Base-by-base conservation (phyloP, 2,329 filamentous ascomycete species). In the Ophiostoma sp. region DNA sequence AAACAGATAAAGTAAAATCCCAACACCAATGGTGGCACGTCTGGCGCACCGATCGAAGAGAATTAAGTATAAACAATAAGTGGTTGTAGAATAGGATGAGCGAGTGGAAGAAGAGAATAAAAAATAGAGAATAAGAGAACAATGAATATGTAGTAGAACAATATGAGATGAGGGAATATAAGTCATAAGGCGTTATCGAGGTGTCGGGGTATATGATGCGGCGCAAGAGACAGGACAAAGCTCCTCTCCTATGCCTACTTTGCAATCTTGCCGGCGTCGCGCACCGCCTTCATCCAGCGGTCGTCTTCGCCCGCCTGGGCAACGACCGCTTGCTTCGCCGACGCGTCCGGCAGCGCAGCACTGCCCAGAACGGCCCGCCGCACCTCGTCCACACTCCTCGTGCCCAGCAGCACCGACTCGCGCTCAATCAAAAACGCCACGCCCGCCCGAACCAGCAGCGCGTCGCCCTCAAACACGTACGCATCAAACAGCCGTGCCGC, bases 391-490 rank as follows among this genome's bases (percentile, higher is more conserved):
- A 77, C 73, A 2, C 77, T 81, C 72, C 78, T 80, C 11, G 81
- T 78, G 8, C 80, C 79, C 0, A 87, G 78, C 2, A 87, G 76
- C 1, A 79, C 75, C 77, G 83, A 83, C 73, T 87, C 84, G 18
- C 79, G 79, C 42, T 80, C 79, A 5, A 85, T 73, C 27, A 95
- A 76, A 18, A 91, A 80, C 0, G 89, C 91, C 0, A 93, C 87
- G 0, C 86, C 89, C 1, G 89, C 89, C 0, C 90, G 81, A 6
- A 94, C 84, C 0, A 93, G 79, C 1, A 91, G 81, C 0, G 85
- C 81, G 72, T 96, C 92, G 40, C 91, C 90, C 75, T 96, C 92
- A 72, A 96, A 92, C 3, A 91, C 87, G 72, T 91, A 92, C 0
- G 94, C 86, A 72, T 96, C 92, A 90, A 90, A 94, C 12, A 95